Percentiles rank a stretch among this genome's conserved stretches.
phyloP scores from a whole-genome alignment of 371 early-diverging fungal species.

The Syncephalastrum sp. region DNA sequence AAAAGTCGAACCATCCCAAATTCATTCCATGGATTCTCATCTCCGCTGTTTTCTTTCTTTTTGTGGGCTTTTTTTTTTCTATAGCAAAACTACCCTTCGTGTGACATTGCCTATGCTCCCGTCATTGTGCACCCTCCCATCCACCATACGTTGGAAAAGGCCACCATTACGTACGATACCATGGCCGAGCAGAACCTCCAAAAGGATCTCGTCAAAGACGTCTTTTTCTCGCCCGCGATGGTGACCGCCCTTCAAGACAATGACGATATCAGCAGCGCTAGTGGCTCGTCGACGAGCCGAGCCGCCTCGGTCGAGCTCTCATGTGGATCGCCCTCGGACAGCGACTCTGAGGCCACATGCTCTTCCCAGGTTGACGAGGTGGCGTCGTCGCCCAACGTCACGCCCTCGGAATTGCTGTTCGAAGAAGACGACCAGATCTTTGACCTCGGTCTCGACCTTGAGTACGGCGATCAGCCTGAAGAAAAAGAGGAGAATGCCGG shows the following conservation, averaged over 20 bases:
- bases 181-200: slow-evolving; percentile 23
- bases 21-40: too few species aligned
- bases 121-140: slow-evolving; percentile 26
- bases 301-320: too few species aligned
- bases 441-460: slow-evolving; percentile 23
- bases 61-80: too few species aligned
- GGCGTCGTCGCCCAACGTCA: slow-evolving; percentile 7
- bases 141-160: slow-evolving; percentile 49
- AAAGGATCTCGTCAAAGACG: slow-evolving; percentile 46
- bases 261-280: too few species aligned
- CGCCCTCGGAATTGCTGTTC: slow-evolving; percentile 26
- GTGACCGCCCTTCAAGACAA: not conserved
- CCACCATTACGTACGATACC: slow-evolving; percentile 47
- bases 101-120: too few species aligned
- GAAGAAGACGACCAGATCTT: slow-evolving; percentile 24
- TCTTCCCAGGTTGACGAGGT: not conserved
- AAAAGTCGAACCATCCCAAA: too few species aligned
- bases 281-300: too few species aligned
- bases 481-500: too few species aligned
- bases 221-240: slow-evolving; percentile 49
- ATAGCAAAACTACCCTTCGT: too few species aligned
- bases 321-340: too few species aligned
- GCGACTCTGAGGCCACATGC: slow-evolving; percentile 23
- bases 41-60: too few species aligned
- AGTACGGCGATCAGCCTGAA: too few species aligned